Conservation (phyloP, 441 rosid species). For the Viola pubescens region DNA sequence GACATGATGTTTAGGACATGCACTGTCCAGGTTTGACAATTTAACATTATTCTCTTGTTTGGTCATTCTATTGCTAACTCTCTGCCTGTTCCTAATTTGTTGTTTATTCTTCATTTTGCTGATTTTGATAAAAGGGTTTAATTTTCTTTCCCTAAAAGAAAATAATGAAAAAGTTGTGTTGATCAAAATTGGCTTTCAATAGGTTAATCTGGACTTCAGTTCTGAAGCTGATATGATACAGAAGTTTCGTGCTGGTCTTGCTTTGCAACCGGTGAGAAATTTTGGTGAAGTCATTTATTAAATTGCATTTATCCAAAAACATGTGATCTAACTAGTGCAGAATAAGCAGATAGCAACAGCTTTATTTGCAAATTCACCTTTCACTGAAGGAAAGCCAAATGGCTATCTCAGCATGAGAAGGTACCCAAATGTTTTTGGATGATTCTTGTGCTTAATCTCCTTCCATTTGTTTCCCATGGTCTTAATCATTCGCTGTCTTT, state of each 20-base stretch:
- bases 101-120: conserved; percentile 9
- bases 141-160: conserved; percentile 3
- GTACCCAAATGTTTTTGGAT: conserved; percentile 25
- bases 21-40: conserved; percentile 82
- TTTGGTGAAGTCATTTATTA: conserved; percentile 11
- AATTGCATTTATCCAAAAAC: conserved; percentile 13
- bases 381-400: conserved; percentile 93
- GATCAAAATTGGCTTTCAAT: conserved; percentile 12
- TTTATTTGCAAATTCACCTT: conserved; percentile 96
- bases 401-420: conserved; percentile 99
- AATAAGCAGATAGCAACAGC: conserved; percentile 92
- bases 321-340: conserved; percentile 22
- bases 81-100: not conserved
- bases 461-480: not conserved
- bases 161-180: not conserved
- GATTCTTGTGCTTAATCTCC: conserved; percentile 10
- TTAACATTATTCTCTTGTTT: conserved; percentile 15
- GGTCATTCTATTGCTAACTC: conserved; percentile 12
- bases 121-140: conserved; percentile 3
- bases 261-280: conserved; percentile 87
- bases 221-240: conserved; percentile 96
- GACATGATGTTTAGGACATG: conserved; percentile 99
- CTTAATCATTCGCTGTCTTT: conserved; percentile 21
- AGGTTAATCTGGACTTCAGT: conserved; percentile 97
- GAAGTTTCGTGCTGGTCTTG: conserved; percentile 93